Evolutionary conservation across 805 yeast species (phyloP), one percentile per base, ranked within the genome.

Genomic region (Candida nemodendra): DNA sequence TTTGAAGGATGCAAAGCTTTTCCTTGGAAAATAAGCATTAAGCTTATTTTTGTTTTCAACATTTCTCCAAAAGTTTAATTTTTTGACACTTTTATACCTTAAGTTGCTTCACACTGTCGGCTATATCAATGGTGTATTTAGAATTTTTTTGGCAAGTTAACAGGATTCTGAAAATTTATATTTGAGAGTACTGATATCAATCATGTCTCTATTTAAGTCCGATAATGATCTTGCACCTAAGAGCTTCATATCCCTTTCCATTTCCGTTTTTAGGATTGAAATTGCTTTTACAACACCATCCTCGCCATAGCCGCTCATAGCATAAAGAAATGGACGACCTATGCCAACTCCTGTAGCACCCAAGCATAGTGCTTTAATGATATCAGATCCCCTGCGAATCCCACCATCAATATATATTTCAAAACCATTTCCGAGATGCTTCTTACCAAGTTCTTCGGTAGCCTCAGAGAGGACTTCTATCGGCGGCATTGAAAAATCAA

Each of bases 401-500:
- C 93, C 93, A 12, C 95, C 93, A 54, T 85, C 93, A 19, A 85
- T 58, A 54, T 66, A 84, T 7, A 84, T 71, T 49, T 81, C 85
- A 34, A 83, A 65, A 42, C 74, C 72, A 30, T 71, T 64, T 29
- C 54, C 53, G 8, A 58, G 50, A 23, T 69, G 63, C 16, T 56
- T 56, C 34, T 61, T 56, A 28, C 62, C 66, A 41, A 77, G 62
- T 13, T 67, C 53, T 9, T 76, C 76, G 54, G 62, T 68, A 13
- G 79, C 65, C 47, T 79, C 82, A 3, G 72, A 75, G 30, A 81
- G 64, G 9, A 79, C 71, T 54, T 80, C 79, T 21, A 81, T 56
- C 3, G 84, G 79, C 0, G 86, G 78, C 52, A 68, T 71, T 0
- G 82, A 68, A 34, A 68, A 76, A 47, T 81, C 88, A 36, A 81